Evolutionary conservation across 768 basidiomycete genomes (phyloP).

Genomic region (Chalciporus pseudorubinellus): DNA sequence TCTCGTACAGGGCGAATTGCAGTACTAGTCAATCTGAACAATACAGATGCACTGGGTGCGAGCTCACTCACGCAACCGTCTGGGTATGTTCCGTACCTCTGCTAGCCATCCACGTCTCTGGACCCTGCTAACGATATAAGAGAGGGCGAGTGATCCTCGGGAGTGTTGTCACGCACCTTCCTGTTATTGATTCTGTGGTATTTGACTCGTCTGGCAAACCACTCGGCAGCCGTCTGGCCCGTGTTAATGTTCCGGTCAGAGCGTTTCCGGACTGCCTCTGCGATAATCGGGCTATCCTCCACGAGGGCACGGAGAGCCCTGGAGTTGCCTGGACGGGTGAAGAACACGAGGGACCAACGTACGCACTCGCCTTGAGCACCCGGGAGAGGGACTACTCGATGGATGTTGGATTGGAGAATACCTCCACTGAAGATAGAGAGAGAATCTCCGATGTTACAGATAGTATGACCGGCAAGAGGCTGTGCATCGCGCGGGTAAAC

Average conservation of each 20-base stretch:
- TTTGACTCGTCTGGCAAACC: constrained; percentile 42
- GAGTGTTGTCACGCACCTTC: constrained; percentile 30
- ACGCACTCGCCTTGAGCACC: constrained; percentile 49
- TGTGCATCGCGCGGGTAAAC: constrained; percentile 1
- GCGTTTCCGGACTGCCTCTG: constrained; percentile 36
- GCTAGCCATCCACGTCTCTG: too few species aligned
- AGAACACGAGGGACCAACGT: constrained; percentile 69
- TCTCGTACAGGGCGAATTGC: too few species aligned
- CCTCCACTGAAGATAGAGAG: constrained; percentile 62
- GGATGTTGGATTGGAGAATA: constrained; percentile 60
- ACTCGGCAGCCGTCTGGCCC: constrained; percentile 37
- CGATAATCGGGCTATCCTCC: constrained; percentile 50
- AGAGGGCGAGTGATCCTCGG: too few species aligned
- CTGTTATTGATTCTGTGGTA: constrained; percentile 43
- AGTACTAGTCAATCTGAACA: too few species aligned
- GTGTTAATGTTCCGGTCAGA: constrained; percentile 39
- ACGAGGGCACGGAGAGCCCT: constrained; percentile 49
- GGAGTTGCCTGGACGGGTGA: constrained; percentile 59
- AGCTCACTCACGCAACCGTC: too few species aligned
- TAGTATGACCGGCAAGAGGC: constrained; percentile 55
- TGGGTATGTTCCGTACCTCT: too few species aligned
- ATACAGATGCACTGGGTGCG: too few species aligned
- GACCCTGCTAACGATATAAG: too few species aligned
- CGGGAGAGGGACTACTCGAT: constrained; percentile 64
- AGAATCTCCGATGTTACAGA: constrained; percentile 65